Percentiles rank a stretch among this genome's conserved stretches.
These are phyloP conservation scores for Backusella parvicylindrica DNA, from an alignment of 192 early-diverging fungal species.

Conservation along the genomic window DNA sequence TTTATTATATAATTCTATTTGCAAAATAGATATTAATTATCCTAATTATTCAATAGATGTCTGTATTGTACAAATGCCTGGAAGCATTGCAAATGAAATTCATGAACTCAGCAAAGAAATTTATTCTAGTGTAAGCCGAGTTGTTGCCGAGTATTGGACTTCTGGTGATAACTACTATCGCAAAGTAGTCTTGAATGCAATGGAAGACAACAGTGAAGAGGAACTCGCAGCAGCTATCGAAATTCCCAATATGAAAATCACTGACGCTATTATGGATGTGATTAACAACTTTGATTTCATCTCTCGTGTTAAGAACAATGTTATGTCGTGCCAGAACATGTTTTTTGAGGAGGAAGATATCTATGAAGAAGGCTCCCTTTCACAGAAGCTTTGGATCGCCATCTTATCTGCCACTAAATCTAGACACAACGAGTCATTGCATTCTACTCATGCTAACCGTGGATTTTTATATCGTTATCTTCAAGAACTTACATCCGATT, in stretches of 20 bases:
- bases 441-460: not conserved
- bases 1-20: not conserved
- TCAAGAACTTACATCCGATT: not conserved
- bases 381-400: not conserved
- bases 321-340: not conserved
- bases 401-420: not conserved
- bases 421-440: not conserved
- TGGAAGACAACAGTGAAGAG: not conserved
- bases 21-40: not conserved
- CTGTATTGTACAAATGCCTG: conserved; percentile 12
- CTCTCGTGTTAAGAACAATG: not conserved
- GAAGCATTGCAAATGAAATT: conserved; percentile 9
- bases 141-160: not conserved
- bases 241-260: conserved; percentile 1
- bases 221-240: not conserved
- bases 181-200: not conserved
- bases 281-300: not conserved
- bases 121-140: not conserved
- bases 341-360: not conserved
- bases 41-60: not conserved
- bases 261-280: not conserved
- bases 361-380: not conserved
- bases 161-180: not conserved
- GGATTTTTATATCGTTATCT: not conserved
- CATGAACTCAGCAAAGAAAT: conserved; percentile 8